Evolutionary conservation across 768 basidiomycete genomes (phyloP).

Genomic region (Cubamyces sp.): DNA sequence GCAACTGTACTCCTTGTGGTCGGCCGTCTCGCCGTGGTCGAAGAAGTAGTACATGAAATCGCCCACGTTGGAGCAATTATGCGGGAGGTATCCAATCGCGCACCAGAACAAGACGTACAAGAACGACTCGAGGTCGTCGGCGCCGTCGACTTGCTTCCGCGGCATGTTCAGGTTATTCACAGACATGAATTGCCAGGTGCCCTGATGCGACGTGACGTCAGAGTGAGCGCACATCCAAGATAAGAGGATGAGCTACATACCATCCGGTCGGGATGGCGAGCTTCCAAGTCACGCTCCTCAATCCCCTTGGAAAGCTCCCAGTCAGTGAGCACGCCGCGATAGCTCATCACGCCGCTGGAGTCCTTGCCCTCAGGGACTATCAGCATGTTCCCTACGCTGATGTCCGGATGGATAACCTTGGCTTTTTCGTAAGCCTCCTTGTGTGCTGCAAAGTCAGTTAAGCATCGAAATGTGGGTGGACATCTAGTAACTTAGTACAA

Average conservation of each 20-base stretch:
- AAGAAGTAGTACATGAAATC: constrained; percentile 8
- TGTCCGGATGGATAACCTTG: constrained; percentile 13
- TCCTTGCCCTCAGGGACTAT: not conserved
- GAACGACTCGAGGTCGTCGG: constrained; percentile 30
- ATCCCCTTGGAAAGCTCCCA: constrained; percentile 14
- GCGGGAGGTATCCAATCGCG: constrained; percentile 6
- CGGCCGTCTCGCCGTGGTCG: not conserved
- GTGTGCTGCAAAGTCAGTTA: constrained; percentile 1
- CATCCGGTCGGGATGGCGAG: constrained; percentile 4
- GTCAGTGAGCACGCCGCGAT: not conserved
- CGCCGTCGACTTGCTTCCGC: not conserved
- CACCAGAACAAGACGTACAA: constrained; percentile 16
- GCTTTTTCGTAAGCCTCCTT: constrained; percentile 5
- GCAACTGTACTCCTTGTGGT: not conserved
- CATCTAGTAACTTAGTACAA: too few species aligned
- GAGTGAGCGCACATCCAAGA: too few species aligned
- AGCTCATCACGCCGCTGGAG: not conserved
- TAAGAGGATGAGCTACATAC: too few species aligned
- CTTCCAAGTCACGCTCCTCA: not conserved
- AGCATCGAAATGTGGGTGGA: not conserved
- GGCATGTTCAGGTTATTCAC: constrained; percentile 8
- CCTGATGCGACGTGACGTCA: too few species aligned
- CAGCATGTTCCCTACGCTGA: constrained; percentile 21
- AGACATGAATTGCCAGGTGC: constrained; percentile 31
- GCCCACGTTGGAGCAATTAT: not conserved